Conservation (phyloP, 805 yeast species). For the Starmera amethionina region DNA sequence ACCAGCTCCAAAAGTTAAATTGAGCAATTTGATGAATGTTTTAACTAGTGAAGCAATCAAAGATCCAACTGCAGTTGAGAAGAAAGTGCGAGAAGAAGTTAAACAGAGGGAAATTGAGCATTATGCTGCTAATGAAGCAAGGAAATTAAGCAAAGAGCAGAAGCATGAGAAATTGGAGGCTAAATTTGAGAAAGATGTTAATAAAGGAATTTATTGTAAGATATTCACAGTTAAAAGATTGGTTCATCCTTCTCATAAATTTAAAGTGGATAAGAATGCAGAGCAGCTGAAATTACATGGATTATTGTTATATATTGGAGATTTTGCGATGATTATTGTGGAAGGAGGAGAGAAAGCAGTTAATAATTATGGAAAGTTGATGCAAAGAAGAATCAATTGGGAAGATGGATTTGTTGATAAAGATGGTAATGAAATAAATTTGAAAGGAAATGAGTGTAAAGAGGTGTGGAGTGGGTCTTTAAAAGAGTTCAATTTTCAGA, state of each 20-base stretch:
- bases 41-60: slow-evolving; percentile 74
- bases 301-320: slow-evolving; percentile 29
- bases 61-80: slow-evolving; percentile 85
- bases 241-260: slow-evolving; percentile 56
- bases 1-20: slow-evolving; percentile 81
- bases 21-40: slow-evolving; percentile 79
- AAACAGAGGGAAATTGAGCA: slow-evolving; percentile 52
- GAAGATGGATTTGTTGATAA: slow-evolving; percentile 29
- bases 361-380: slow-evolving; percentile 50
- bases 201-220: slow-evolving; percentile 42
- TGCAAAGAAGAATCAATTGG: slow-evolving; percentile 65
- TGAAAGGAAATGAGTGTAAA: slow-evolving; percentile 33
- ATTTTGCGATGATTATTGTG: slow-evolving; percentile 51
- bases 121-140: slow-evolving; percentile 43
- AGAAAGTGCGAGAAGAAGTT: slow-evolving; percentile 58
- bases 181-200: slow-evolving; percentile 39
- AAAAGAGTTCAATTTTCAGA: slow-evolving; percentile 40
- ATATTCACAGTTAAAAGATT: slow-evolving; percentile 51
- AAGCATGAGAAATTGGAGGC: slow-evolving; percentile 36
- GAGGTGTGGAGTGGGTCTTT: slow-evolving; percentile 69
- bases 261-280: slow-evolving; percentile 73
- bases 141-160: slow-evolving; percentile 55
- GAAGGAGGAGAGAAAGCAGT: slow-evolving; percentile 66
- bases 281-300: slow-evolving; percentile 65
- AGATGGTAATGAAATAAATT: slow-evolving; percentile 22